Evolutionary conservation across 768 basidiomycete species (phyloP).

Genomic region (Boletus edulis): DNA sequence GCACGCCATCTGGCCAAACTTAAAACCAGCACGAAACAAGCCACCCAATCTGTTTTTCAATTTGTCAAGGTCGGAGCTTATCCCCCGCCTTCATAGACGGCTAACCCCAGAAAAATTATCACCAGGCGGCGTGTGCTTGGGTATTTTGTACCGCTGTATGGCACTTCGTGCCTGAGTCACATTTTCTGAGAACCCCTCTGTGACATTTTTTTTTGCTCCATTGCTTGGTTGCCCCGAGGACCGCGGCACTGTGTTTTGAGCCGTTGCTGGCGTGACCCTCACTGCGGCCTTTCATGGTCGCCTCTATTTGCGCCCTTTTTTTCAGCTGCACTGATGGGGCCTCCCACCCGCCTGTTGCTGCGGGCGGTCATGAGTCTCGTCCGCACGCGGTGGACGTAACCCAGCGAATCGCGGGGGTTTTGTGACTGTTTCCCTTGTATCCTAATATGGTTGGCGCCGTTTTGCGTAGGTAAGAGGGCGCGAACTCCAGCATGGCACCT

Average conservation of each 20-base stretch:
- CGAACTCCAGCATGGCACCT: neutral
- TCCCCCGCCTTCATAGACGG: slow-evolving; percentile 13
- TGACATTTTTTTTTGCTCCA: slow-evolving; percentile 1
- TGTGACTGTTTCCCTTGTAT: slow-evolving; percentile 5
- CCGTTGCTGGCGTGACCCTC: neutral
- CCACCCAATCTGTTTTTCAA: slow-evolving; percentile 10
- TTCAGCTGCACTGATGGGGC: slow-evolving; percentile 4
- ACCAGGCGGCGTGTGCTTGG: slow-evolving; percentile 14
- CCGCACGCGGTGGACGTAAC: slow-evolving; percentile 3
- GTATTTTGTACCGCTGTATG: slow-evolving; percentile 16
- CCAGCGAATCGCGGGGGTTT: slow-evolving; percentile 10
- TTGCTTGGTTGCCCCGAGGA: neutral
- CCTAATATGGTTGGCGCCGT: slow-evolving; percentile 11
- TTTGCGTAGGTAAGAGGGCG: slow-evolving; percentile 11
- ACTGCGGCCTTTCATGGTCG: slow-evolving; percentile 5
- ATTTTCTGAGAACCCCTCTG: slow-evolving; percentile 1
- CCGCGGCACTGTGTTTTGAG: neutral
- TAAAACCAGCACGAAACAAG: slow-evolving; percentile 11
- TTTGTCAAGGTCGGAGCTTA: slow-evolving; percentile 22
- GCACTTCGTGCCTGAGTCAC: slow-evolving; percentile 1
- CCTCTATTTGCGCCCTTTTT: slow-evolving; percentile 15
- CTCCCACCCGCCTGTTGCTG: slow-evolving; percentile 3
- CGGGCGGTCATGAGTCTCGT: slow-evolving; percentile 5
- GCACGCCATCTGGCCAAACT: slow-evolving; percentile 10
- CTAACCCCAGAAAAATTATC: slow-evolving; percentile 10